Evolutionary conservation across 257 asterid species (phyloP).

Genomic region (Parsonsia alboflavescens): DNA sequence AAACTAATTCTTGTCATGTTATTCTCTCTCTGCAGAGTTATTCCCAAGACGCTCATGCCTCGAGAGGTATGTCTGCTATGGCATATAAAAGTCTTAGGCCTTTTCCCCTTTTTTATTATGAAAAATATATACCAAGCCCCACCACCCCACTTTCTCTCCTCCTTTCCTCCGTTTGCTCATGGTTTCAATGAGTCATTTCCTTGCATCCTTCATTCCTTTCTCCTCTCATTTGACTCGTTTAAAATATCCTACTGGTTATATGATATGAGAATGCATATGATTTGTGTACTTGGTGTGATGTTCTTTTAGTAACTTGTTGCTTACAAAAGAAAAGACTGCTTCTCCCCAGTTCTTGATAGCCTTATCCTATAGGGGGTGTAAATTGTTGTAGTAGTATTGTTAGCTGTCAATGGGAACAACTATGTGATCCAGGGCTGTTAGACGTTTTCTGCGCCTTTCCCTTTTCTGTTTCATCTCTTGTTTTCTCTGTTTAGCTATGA

Average conservation of each 20-base stretch:
- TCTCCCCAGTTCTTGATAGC: slow-evolving; percentile 28
- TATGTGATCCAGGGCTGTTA: slow-evolving; percentile 26
- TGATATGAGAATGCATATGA: background rate
- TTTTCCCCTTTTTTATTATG: slow-evolving; percentile 24
- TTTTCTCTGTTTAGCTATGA: slow-evolving; percentile 25
- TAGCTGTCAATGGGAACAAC: slow-evolving; percentile 31
- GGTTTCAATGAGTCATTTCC: slow-evolving; percentile 4
- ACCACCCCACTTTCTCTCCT: slow-evolving; percentile 11
- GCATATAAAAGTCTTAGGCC: slow-evolving; percentile 32
- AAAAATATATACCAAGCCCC: slow-evolving; percentile 17
- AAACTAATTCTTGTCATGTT: slow-evolving; percentile 58
- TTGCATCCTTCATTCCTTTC: background rate
- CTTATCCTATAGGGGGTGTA: slow-evolving; percentile 34
- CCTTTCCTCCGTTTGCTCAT: slow-evolving; percentile 7
- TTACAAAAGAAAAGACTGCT: background rate
- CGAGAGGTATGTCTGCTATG: slow-evolving; percentile 74
- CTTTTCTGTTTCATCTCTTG: slow-evolving; percentile 32
- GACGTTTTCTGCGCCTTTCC: slow-evolving; percentile 31
- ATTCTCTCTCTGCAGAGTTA: slow-evolving; percentile 75
- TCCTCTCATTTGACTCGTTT: slow-evolving; percentile 10
- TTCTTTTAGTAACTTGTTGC: too few relatives aligned
- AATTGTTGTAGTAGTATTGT: slow-evolving; percentile 16
- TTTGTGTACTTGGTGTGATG: background rate
- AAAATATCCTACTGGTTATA: background rate
- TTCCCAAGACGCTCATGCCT: slow-evolving; percentile 99